phyloP scores from a whole-genome alignment of 1,284 basidiomycete genomes.

The Trichosporon sp. region DNA sequence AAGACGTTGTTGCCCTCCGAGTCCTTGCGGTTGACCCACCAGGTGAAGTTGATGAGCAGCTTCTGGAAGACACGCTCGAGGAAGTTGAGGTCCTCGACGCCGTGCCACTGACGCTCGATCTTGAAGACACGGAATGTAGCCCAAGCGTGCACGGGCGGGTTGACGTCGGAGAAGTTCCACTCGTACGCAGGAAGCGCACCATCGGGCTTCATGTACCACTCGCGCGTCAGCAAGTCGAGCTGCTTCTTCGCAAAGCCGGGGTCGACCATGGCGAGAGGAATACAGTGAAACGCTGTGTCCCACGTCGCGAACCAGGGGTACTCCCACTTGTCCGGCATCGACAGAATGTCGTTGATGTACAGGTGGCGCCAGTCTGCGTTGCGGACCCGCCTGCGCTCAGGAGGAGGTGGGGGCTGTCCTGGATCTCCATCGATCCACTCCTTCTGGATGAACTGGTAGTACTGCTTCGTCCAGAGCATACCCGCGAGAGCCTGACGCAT shows the following conservation, averaged over 20 bases:
- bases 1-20: constrained; percentile 91
- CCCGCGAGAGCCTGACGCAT: constrained; percentile 95
- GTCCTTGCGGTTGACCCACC: constrained; percentile 99
- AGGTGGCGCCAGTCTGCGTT: constrained; percentile 94
- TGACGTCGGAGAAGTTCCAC: constrained; percentile 97
- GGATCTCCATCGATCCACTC: constrained; percentile 95
- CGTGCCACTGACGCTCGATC: constrained; percentile 91
- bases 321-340: constrained; percentile 99
- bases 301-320: constrained; percentile 91
- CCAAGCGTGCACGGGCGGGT: constrained; percentile 97
- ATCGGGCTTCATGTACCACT: constrained; percentile 98
- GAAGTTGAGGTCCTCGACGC: constrained; percentile 83
- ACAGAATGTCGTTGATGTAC: constrained; percentile 89
- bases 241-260: constrained; percentile 96
- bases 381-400: constrained; percentile 75
- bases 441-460: constrained; percentile 90
- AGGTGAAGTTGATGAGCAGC: constrained; percentile 85
- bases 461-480: constrained; percentile 99
- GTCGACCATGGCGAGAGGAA: constrained; percentile 92
- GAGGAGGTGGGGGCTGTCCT: constrained; percentile 87
- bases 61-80: constrained; percentile 98
- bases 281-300: constrained; percentile 98
- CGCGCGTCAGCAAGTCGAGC: constrained; percentile 87
- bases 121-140: constrained; percentile 96
- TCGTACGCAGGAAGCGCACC: constrained; percentile 97